phyloP scores from a whole-genome alignment of 2,329 filamentous ascomycete genomes.

The Penicillium frequentans region DNA sequence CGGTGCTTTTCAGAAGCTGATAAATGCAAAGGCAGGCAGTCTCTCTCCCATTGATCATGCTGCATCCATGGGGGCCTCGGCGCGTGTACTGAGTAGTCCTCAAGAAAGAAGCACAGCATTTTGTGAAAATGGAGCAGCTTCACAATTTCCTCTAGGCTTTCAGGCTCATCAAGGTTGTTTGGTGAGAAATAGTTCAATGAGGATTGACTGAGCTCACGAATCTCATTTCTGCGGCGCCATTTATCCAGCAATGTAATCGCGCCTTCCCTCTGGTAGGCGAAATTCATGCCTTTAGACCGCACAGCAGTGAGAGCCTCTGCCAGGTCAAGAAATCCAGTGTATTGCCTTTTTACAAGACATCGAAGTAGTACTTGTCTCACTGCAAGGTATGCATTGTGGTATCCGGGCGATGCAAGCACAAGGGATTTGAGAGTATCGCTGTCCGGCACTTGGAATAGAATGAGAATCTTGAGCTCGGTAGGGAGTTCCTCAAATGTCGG shows the following conservation, averaged over 20 bases:
- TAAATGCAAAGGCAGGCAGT: background rate
- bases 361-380: slow-evolving; percentile 7
- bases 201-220: background rate
- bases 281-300: slow-evolving; percentile 14
- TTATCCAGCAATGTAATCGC: slow-evolving; percentile 17
- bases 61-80: background rate
- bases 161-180: slow-evolving; percentile 2
- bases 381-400: slow-evolving; percentile 12
- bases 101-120: background rate
- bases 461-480: too few relatives aligned
- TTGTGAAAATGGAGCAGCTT: slow-evolving; percentile 9
- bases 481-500: too few relatives aligned
- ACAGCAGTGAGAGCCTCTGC: slow-evolving; percentile 20
- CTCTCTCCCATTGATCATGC: background rate
- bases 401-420: slow-evolving; percentile 14
- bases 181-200: background rate
- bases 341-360: slow-evolving; percentile 3
- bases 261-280: background rate
- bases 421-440: slow-evolving; percentile 3
- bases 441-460: too few relatives aligned
- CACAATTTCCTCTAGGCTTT: slow-evolving; percentile 4
- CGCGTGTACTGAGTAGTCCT: slow-evolving; percentile 3
- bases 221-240: slow-evolving; percentile 17
- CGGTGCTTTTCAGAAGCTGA: slow-evolving; percentile 1
- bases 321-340: slow-evolving; percentile 13